Evolutionary conservation across 495 filamentous ascomycete genomes (phyloP).

Genomic region (Talaromyces adpressus): DNA sequence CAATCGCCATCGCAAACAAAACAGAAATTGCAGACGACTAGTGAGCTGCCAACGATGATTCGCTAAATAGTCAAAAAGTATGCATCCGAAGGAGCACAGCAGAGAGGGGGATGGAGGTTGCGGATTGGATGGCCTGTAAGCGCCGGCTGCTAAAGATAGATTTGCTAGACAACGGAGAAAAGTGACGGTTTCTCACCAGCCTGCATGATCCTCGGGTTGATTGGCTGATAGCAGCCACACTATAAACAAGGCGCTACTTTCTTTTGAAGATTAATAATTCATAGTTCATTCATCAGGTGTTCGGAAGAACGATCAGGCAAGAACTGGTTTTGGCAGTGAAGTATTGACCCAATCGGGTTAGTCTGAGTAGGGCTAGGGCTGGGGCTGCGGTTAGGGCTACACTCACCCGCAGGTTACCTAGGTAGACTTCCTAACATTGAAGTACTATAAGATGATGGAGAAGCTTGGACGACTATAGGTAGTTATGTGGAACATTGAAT

Average conservation of each 20-base stretch:
- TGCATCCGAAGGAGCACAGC: background rate
- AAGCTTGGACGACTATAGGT: no score
- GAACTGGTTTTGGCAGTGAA: background rate
- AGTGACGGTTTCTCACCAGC: background rate
- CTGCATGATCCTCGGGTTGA: background rate
- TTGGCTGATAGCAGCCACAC: background rate
- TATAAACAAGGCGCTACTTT: background rate
- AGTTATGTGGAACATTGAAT: no score
- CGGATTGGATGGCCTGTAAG: conserved; percentile 3
- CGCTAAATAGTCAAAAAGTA: background rate
- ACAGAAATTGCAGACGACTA: background rate
- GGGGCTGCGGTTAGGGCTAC: background rate
- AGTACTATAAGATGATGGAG: no score
- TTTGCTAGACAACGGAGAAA: background rate
- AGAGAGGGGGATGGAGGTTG: background rate
- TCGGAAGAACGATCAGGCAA: background rate
- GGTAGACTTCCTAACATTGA: no score
- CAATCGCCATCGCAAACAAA: background rate
- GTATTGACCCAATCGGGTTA: background rate
- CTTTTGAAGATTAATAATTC: background rate
- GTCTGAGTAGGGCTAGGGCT: background rate
- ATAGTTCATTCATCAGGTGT: background rate
- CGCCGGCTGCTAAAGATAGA: conserved; percentile 6
- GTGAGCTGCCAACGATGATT: background rate
- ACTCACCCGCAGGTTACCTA: no score